Conservation (phyloP, 345 rosid genomes). For the Populus davidiana region DNA sequence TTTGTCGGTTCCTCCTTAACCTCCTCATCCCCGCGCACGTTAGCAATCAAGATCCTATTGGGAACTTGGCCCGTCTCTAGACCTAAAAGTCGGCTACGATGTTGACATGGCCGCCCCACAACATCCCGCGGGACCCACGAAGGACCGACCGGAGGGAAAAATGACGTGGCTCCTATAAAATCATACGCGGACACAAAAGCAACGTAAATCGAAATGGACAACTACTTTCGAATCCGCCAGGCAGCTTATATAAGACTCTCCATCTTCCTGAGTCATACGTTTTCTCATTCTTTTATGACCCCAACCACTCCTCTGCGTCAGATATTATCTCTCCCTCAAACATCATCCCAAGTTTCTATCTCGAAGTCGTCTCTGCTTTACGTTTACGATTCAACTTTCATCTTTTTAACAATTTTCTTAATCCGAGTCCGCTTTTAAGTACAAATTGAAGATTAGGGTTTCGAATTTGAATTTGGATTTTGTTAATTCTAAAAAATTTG, state of each 20-base stretch:
- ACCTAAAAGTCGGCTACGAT: constrained; percentile 4
- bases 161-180: constrained; percentile 12
- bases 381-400: not conserved
- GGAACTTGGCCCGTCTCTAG: not conserved
- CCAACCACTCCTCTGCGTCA: not conserved
- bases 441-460: constrained; percentile 12
- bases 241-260: not conserved
- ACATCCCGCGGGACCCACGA: not conserved
- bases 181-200: constrained; percentile 17
- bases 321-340: not conserved
- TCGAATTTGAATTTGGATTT: not conserved
- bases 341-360: not conserved
- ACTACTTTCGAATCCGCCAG: constrained; percentile 30
- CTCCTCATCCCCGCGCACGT: not conserved
- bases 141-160: not conserved
- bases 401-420: not conserved
- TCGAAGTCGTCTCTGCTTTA: not conserved
- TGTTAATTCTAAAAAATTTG: constrained; percentile 10
- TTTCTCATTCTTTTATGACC: not conserved
- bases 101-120: constrained; percentile 18
- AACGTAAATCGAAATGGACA: constrained; percentile 4
- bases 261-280: not conserved
- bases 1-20: no score
- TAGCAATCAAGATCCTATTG: not conserved
- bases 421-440: not conserved